Evolutionary conservation across 768 basidiomycete species (phyloP), one percentile per base, ranked within the genome.

Genomic region (Russula brevipes): DNA sequence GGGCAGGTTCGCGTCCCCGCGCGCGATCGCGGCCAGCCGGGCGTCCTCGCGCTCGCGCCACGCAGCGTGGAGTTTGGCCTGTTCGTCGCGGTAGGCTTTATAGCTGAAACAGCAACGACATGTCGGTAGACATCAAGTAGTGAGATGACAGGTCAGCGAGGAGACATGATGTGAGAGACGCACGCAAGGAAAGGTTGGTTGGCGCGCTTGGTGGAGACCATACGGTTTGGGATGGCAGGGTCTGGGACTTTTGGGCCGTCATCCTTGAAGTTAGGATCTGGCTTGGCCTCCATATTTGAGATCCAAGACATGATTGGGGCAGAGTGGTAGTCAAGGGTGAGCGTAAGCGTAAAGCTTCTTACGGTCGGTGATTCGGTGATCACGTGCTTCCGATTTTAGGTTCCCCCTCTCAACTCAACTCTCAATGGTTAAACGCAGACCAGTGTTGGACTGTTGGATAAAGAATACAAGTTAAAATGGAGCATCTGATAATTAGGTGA

Each of bases 111-210:
- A 24, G 24, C 24, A 24, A 24, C 24, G 24, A 24, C 24, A 24
- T 24, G 24, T 24, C 24, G 24, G 24, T 1, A 24, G 24, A 24
- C 24, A 1, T 24, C 24, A 54, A 61, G 47, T 57, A 60, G 51
- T 35, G 30, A 52, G 33, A 35, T 10, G 41, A 42, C 11, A 5
- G 38, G 41, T 24, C 24, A 24, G 41, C 4, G 41, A 42, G 41
- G 16, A 14, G 9, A 42, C 24, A 24, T 24, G 41, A 14, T 42
- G 41, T n/a, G 5, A 2, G 35, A 36, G 35, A 81, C 86, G 66
- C 77, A 93, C 85, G 84, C 84, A 35, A 95, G 82, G 75, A 91
- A 94, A 9, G 94, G 91, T 63, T 80, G 79, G 76, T 96, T 97
- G 36, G 93, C 91, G 47, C 84, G 75, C 77, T 95, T 96, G 66